Percentiles rank a stretch among this genome's conserved stretches.
phyloP scores from a whole-genome alignment of 2,329 filamentous ascomycete genomes.

The Fusarium sterilihyphosum region DNA sequence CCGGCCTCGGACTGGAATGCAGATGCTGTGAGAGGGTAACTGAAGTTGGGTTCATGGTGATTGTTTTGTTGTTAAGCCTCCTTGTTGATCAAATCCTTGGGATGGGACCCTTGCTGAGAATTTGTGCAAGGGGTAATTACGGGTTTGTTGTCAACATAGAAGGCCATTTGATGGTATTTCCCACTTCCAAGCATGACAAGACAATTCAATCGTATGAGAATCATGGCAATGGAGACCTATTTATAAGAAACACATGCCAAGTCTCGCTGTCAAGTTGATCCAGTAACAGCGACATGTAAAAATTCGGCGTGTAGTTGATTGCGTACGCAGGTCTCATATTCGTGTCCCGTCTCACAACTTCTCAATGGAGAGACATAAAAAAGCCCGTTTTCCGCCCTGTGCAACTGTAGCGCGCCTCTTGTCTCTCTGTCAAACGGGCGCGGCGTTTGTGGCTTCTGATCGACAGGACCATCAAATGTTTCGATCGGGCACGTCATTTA shows the following conservation, averaged over 20 bases:
- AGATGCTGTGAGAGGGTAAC: background rate
- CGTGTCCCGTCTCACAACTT: conserved; percentile 22
- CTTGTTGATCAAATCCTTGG: conserved; percentile 11
- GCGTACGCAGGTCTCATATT: conserved; percentile 28
- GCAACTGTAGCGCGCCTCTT: background rate
- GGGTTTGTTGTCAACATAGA: background rate
- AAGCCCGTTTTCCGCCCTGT: conserved; percentile 2
- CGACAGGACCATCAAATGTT: conserved; percentile 21
- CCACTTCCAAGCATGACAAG: background rate
- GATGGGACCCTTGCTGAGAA: background rate
- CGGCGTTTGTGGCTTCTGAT: conserved; percentile 20
- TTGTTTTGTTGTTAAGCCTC: background rate
- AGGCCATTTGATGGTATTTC: background rate
- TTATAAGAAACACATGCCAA: background rate
- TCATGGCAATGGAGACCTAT: background rate
- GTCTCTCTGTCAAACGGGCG: conserved; percentile 15
- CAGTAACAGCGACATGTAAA: background rate
- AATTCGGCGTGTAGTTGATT: conserved; percentile 5
- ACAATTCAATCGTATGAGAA: background rate
- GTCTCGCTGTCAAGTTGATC: background rate
- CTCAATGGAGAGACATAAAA: background rate
- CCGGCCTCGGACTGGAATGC: conserved; percentile 20
- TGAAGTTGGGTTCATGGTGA: background rate
- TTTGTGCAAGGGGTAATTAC: background rate
- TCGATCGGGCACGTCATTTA: conserved; percentile 16